These are phyloP conservation scores for Zychaea mexicana DNA, from an alignment of 371 early-diverging fungal genomes.

Conservation along the genomic window DNA sequence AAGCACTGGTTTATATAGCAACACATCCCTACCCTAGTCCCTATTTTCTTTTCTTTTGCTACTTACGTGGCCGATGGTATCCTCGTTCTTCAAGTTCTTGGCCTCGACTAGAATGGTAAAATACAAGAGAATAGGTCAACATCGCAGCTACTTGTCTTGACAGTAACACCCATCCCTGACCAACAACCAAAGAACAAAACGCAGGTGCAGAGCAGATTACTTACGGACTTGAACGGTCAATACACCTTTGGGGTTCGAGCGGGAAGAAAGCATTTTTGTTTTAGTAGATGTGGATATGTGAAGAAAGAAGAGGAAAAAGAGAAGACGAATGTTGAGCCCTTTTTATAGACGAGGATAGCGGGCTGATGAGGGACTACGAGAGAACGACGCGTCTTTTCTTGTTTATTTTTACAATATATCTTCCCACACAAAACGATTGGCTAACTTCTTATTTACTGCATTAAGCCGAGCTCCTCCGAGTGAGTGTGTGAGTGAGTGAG, in stretches of 20 bases:
- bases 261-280: constrained; percentile 23
- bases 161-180: neutral
- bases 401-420: neutral
- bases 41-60: neutral
- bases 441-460: neutral
- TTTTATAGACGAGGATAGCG: constrained; percentile 2
- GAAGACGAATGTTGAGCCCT: neutral
- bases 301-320: neutral
- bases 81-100: constrained; percentile 22
- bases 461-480: neutral
- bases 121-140: no score
- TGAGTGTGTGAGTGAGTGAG: neutral
- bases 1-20: no score
- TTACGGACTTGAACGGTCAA: constrained; percentile 18
- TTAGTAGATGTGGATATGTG: neutral
- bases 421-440: neutral
- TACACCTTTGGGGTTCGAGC: constrained; percentile 25
- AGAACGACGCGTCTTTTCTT: constrained; percentile 1
- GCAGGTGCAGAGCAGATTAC: no score
- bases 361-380: no score
- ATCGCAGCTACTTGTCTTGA: neutral
- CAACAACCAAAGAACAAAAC: no score
- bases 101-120: constrained; percentile 27
- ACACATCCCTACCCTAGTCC: no score
- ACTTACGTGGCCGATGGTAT: constrained; percentile 22